These are phyloP conservation scores for Leavenworthia alabamica DNA, from an alignment of 345 rosid genomes.

Conservation along the genomic window DNA sequence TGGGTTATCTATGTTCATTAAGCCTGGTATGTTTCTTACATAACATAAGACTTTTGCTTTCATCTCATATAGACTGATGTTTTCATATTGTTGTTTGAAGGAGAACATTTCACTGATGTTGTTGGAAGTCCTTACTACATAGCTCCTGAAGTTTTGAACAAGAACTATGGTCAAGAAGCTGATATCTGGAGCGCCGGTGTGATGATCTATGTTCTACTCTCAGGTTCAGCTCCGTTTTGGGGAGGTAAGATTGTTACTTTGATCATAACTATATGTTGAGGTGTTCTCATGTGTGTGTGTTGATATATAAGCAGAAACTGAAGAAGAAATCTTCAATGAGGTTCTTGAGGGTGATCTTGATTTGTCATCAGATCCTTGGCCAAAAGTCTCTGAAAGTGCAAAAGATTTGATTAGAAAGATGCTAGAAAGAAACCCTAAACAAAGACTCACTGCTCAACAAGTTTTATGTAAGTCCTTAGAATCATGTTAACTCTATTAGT, in stretches of 20 bases:
- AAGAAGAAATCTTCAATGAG: conserved; percentile 74
- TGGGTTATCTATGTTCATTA: conserved; percentile 71
- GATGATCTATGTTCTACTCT: conserved; percentile 66
- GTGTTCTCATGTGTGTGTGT: background rate
- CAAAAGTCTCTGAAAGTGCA: conserved; percentile 67
- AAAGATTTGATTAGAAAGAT: conserved; percentile 73
- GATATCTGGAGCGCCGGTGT: conserved; percentile 98
- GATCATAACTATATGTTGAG: background rate
- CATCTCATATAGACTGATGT: conserved; percentile 7
- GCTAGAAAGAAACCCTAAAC: conserved; percentile 62
- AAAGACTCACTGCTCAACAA: conserved; percentile 67
- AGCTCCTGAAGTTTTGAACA: conserved; percentile 75
- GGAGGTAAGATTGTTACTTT: conserved; percentile 43
- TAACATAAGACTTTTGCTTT: background rate
- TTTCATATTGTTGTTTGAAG: conserved; percentile 31
- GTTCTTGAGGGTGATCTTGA: conserved; percentile 73
- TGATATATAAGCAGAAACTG: conserved; percentile 51
- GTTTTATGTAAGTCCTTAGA: conserved; percentile 53
- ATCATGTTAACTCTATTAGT: background rate
- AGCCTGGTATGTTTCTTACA: conserved; percentile 51
- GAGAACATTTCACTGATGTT: conserved; percentile 62
- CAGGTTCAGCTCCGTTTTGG: conserved; percentile 96
- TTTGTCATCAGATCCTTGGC: conserved; percentile 86
- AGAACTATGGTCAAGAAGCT: conserved; percentile 68
- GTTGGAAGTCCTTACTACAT: conserved; percentile 95